Evolutionary conservation across 2,329 filamentous ascomycete genomes (phyloP), one percentile per base, ranked within the genome.

Genomic region (Lojkania enalia): DNA sequence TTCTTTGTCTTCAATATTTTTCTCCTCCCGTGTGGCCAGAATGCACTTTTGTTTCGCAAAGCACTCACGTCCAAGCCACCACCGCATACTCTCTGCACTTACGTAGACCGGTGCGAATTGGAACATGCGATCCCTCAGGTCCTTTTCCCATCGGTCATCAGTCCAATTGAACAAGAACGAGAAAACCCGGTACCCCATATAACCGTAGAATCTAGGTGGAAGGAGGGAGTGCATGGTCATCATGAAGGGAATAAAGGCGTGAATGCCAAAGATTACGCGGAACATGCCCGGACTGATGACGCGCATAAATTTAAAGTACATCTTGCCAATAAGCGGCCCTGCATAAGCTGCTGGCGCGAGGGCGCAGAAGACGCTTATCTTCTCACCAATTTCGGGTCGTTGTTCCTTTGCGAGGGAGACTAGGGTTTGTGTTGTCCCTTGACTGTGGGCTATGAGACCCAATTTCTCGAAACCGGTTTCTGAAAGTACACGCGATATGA

Each of bases 221-320:
- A 96, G 66, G 3, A 84, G 52, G 0, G 70, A 67, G 59, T 94
- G 90, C 78, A 92, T 89, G 4, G 78, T 78, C 85, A 95, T 89
- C 91, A 96, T 96, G 54, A 94, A 77, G 0, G 91, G 91, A 35
- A 97, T 95, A 66, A 96, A 96, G 0, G 88, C 84, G 64, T 96
- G 91, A 30, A 96, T 90, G 13, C 92, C 92, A 63, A 96, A 96
- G 56, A 95, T 80, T 16, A 90, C 63, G 1, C 88, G 79, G 70
- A 96, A 96, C 65, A 90, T 77, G 20, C 71, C 76, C 0, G 89
- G 88, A 0, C 85, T 86, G 39, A 96, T 87, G 39, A 87, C 73
- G 13, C 84, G 81, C 86, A 96, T 92, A 71, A 96, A 92, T 57
- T 90, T 91, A 74, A 96, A 92, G 69, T 95, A 94, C 67, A 88